Conservation (phyloP, 352 stramenopile species). For the Phytophthora nicotianae region DNA sequence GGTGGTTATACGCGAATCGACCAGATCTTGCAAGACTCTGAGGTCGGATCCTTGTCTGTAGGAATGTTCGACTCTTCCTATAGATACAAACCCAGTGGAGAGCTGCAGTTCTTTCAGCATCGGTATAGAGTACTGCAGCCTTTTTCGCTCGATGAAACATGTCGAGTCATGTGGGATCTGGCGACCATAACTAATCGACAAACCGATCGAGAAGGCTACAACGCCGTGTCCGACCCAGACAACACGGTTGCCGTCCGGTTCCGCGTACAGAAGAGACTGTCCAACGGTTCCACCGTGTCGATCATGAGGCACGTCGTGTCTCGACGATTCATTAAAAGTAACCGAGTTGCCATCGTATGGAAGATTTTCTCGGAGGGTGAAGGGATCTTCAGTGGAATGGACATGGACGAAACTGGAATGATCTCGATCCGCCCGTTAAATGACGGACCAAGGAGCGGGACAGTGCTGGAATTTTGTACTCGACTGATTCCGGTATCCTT, state of each 20-base stretch:
- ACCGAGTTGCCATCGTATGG: constrained; percentile 51
- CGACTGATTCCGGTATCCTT: neutral
- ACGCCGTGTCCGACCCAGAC: constrained; percentile 14
- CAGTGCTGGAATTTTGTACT: neutral
- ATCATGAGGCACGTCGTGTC: constrained; percentile 23
- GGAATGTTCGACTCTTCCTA: constrained; percentile 2
- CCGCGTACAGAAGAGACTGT: constrained; percentile 9
- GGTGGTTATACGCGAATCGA: constrained; percentile 9
- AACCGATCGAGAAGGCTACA: constrained; percentile 16
- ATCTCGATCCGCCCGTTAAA: neutral
- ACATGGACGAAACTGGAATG: constrained; percentile 7
- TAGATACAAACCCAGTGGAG: constrained; percentile 2
- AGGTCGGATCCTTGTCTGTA: neutral
- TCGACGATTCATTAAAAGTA: constrained; percentile 35
- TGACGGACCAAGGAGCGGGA: neutral
- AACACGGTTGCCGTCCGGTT: constrained; percentile 44
- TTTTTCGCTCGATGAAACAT: constrained; percentile 11
- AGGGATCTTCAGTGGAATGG: constrained; percentile 33
- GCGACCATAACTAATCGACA: constrained; percentile 9
- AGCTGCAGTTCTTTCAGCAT: constrained; percentile 13
- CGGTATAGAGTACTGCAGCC: neutral
- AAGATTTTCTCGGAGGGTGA: constrained; percentile 37
- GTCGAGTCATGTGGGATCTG: constrained; percentile 14
- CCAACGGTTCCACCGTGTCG: constrained; percentile 6
- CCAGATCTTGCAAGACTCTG: constrained; percentile 12